Percentiles rank a stretch among this genome's conserved stretches.
phyloP scores from a whole-genome alignment of 2,329 filamentous ascomycete genomes.

The Dactylellina parvicollis region DNA sequence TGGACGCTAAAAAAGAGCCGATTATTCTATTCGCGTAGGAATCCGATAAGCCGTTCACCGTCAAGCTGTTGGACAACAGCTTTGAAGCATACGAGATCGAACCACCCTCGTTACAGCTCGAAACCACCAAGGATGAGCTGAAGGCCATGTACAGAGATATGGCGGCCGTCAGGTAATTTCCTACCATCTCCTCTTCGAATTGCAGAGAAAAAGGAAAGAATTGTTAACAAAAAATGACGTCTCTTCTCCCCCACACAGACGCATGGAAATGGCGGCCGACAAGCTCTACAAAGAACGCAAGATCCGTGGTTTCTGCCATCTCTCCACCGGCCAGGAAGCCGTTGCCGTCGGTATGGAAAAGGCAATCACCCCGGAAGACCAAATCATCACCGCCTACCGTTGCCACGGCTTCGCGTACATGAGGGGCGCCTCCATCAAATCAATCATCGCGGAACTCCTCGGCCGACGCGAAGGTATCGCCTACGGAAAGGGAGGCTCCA shows the following conservation, averaged over 20 bases:
- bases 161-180: slow-evolving; percentile 84
- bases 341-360: slow-evolving; percentile 97
- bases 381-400: slow-evolving; percentile 96
- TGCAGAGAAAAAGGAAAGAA: not conserved
- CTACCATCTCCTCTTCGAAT: slow-evolving; percentile 13
- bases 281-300: slow-evolving; percentile 99
- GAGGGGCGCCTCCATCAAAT: slow-evolving; percentile 88
- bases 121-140: slow-evolving; percentile 96
- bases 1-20: no score
- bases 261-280: slow-evolving; percentile 99
- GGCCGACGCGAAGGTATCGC: slow-evolving; percentile 95
- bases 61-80: slow-evolving; percentile 95
- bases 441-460: slow-evolving; percentile 94
- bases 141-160: slow-evolving; percentile 99
- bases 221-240: not conserved
- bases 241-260: slow-evolving; percentile 67
- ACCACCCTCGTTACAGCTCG: slow-evolving; percentile 88
- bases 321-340: slow-evolving; percentile 97
- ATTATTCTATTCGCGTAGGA: slow-evolving; percentile 67
- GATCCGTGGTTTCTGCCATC: slow-evolving; percentile 99
- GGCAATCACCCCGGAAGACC: slow-evolving; percentile 88
- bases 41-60: slow-evolving; percentile 90
- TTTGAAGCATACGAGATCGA: slow-evolving; percentile 99
- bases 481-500: slow-evolving; percentile 98
- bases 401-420: slow-evolving; percentile 99